Conservation (phyloP, 2,329 filamentous ascomycete genomes). For the Dryadomyces quercus-mongolicae region DNA sequence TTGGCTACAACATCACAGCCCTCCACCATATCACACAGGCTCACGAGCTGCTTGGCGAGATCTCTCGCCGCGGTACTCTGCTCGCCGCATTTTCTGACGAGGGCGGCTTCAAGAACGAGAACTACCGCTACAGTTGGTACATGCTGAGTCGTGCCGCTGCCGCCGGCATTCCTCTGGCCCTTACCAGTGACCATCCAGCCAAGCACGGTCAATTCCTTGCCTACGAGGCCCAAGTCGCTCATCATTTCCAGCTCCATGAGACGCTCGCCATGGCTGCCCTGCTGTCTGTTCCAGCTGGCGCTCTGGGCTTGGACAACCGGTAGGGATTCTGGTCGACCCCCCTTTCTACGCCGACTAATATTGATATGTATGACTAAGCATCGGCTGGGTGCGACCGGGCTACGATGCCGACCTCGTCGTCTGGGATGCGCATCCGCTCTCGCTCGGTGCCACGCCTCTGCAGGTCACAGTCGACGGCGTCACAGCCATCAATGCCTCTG, state of each 20-base stretch:
- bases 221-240: constrained; percentile 15
- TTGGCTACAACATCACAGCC: constrained; percentile 26
- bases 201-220: constrained; percentile 3
- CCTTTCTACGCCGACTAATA: background rate
- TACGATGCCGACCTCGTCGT: constrained; percentile 38
- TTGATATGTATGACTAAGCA: background rate
- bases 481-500: constrained; percentile 18
- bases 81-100: constrained; percentile 30
- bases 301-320: constrained; percentile 10
- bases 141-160: constrained; percentile 25
- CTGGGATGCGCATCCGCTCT: constrained; percentile 34
- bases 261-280: constrained; percentile 29
- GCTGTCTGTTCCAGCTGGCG: constrained; percentile 31
- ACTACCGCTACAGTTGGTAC: constrained; percentile 26
- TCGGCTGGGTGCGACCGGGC: constrained; percentile 28
- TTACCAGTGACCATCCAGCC: constrained; percentile 2
- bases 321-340: background rate
- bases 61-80: constrained; percentile 26
- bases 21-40: constrained; percentile 29
- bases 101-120: constrained; percentile 28
- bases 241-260: constrained; percentile 28
- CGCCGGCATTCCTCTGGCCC: constrained; percentile 25
- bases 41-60: constrained; percentile 26
- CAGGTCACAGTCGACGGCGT: constrained; percentile 36
- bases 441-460: constrained; percentile 29